Percentiles rank a stretch among this genome's conserved stretches.
phyloP scores from a whole-genome alignment of 345 rosid genomes.

The Eucalyptus dawsonii region DNA sequence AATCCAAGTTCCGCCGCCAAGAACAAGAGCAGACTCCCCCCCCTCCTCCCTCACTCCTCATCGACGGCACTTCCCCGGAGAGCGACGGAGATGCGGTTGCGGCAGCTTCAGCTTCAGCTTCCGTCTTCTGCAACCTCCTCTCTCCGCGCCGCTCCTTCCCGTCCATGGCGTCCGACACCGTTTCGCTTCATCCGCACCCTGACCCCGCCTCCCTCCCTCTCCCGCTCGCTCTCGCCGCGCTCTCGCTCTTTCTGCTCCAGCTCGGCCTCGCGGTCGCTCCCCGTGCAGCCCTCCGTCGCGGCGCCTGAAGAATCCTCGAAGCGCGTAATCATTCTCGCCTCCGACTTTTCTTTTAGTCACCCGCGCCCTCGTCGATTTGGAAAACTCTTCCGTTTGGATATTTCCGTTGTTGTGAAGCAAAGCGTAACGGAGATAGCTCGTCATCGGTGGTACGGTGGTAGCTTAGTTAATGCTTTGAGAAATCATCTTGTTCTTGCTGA shows the following conservation, averaged over 20 bases:
- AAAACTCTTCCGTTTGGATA: neutral
- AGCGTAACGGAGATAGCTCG: neutral
- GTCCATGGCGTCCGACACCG: neutral
- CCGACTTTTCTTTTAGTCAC: neutral
- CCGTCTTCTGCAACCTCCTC: neutral
- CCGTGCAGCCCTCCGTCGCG: neutral
- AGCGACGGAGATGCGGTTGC: neutral
- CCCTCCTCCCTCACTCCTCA: neutral
- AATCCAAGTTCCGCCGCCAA: neutral
- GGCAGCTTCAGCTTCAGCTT: neutral
- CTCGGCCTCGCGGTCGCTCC: neutral
- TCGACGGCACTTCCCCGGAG: neutral
- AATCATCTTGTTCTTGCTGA: neutral
- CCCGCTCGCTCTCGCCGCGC: neutral
- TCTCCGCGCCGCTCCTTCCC: neutral
- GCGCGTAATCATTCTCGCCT: neutral
- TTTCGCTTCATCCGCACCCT: neutral
- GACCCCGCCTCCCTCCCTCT: neutral
- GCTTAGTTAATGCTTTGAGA: neutral
- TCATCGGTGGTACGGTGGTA: neutral
- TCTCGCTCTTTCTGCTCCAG: neutral
- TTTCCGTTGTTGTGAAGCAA: neutral
- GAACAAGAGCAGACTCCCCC: neutral
- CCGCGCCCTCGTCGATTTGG: neutral
- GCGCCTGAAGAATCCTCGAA: neutral